Base-by-base conservation (phyloP, 306 rosid genomes). In the Coriaria nepalensis region DNA sequence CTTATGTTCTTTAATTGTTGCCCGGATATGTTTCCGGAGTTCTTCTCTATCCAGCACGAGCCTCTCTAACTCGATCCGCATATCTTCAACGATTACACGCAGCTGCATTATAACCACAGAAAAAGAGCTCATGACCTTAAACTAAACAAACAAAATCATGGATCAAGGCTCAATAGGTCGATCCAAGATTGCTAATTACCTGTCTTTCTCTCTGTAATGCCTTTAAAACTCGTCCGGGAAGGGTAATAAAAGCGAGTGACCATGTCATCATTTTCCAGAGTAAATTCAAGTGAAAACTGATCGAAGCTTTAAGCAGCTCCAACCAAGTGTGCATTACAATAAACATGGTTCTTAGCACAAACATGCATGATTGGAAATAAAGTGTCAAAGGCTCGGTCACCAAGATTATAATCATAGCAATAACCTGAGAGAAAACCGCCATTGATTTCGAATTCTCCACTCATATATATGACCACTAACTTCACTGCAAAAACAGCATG, bases 191-290 rank as follows among this genome's bases (percentile, higher is more conserved):
- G 8, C 10, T 10, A 35, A 45, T 46, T 43, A 85, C 98, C 85
- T 75, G 78, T 44, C 61, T 75, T 53, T 81, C 94, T 56, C 82
- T 77, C 56, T 63, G 70, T 36, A 79, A 57, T 59, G 78, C 68
- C 54, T 50, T 72, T 52, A 81, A 15, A 67, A 70, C 14, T 61
- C 86, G 74, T 56, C 67, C 61, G 39, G 93, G 98, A 38, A 79
- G 66, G 15, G 73, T 70, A 45, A 85, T 10, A 48, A 88, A 46
- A 45, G 93, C 80, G 37, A 68, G 34, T 13, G 50, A 37, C 95
- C 86, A 77, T 45, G 74, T 12, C 14, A 60, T 41, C 42, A 55
- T 55, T 51, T 70, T 61, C 71, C 68, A 74, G 36, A 75, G 5
- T 42, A 85, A 53, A 59, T 72, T 69, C 52, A 69, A 35, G 56